Base-by-base conservation (phyloP, 2,329 filamentous ascomycete genomes). In the Chlorencoelia australis region DNA sequence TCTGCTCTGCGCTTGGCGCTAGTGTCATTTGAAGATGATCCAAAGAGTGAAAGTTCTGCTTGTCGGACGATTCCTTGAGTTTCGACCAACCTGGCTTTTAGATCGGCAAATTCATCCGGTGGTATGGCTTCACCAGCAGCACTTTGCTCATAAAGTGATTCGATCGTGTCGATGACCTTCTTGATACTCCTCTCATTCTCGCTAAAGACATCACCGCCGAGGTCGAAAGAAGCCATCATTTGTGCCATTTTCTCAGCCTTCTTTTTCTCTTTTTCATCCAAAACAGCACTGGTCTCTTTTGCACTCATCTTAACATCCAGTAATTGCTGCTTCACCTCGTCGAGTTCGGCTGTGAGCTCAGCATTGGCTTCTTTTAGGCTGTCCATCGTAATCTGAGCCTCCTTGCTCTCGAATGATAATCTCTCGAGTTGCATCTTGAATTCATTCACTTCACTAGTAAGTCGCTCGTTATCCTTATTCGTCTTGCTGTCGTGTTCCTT, bases 171-270 rank as follows among this genome's bases (percentile, higher is more conserved):
- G 49, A 96, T 89, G 44, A 87, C 80, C 44, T 82, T 77, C 41
- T 83, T 77, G 40, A 98, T 84, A 33, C 77, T 79, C 45, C 80
- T 75, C 60, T 98, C 91, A 51, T 94, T 94, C 40, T 91, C 83
- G 49, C 87, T 94, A 59, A 96, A 94, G 20, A 93, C 79, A 40
- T 95, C 88, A 32, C 82, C 81, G 29, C 87, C 89, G 21, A 98
- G 74, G 54, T 98, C 89, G 53, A 98, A 96, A 3, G 89, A 87
- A 41, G 91, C 91, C 89, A 98, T 95, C 91, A 98, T 98, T 71
- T 95, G 84, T 28, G 91, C 91, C 91, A 98, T 98, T 64, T 93
- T 91, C 65, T 98, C 91, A 1, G 88, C 86, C 71, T 98, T 98
- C 66, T 87, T 88, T 69, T 87, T 89, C 64, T 96, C 93, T 70